phyloP scores from a whole-genome alignment of 1,284 basidiomycete genomes.

The Sporisorium graminicola region DNA sequence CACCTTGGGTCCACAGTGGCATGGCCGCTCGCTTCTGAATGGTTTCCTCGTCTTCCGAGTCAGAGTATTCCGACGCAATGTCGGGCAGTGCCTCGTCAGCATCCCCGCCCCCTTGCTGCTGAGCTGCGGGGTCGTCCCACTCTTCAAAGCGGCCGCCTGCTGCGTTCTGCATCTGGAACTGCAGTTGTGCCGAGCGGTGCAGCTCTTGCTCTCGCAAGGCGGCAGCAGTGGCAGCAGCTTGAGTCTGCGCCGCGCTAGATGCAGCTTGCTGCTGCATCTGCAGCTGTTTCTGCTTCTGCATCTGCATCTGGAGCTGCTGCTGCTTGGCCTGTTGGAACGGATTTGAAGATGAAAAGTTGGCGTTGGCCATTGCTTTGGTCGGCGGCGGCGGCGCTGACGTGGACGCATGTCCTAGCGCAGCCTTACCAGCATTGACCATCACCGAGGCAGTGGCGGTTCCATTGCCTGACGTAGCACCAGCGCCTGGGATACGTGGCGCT shows the following conservation, averaged over 20 bases:
- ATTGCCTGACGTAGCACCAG: constrained; percentile 26
- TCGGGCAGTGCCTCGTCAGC: constrained; percentile 55
- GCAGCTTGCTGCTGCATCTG: constrained; percentile 41
- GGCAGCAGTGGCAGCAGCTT: constrained; percentile 27
- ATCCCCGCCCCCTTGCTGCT: constrained; percentile 18
- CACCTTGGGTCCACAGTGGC: constrained; percentile 63
- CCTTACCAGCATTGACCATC: constrained; percentile 26
- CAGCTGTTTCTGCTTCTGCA: constrained; percentile 33
- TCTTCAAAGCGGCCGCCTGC: constrained; percentile 40
- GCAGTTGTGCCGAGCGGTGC: constrained; percentile 37
- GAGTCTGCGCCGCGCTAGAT: constrained; percentile 22
- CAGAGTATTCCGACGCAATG: constrained; percentile 64
- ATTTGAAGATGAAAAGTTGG: constrained; percentile 47
- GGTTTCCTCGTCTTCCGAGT: constrained; percentile 66
- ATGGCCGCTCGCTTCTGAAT: constrained; percentile 60
- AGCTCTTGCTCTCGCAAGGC: constrained; percentile 39
- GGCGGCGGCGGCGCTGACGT: constrained; percentile 7
- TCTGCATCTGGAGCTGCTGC: constrained; percentile 41
- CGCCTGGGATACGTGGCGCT: constrained; percentile 39
- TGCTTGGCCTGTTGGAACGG: constrained; percentile 56
- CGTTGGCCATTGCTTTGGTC: constrained; percentile 41
- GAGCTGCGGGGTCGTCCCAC: constrained; percentile 23
- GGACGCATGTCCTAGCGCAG: too few relatives aligned
- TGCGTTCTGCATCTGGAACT: constrained; percentile 37
- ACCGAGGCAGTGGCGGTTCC: constrained; percentile 34